These are phyloP conservation scores for Dactylellina drechsleri DNA, from an alignment of 2,329 filamentous ascomycete genomes.

Conservation along the genomic window DNA sequence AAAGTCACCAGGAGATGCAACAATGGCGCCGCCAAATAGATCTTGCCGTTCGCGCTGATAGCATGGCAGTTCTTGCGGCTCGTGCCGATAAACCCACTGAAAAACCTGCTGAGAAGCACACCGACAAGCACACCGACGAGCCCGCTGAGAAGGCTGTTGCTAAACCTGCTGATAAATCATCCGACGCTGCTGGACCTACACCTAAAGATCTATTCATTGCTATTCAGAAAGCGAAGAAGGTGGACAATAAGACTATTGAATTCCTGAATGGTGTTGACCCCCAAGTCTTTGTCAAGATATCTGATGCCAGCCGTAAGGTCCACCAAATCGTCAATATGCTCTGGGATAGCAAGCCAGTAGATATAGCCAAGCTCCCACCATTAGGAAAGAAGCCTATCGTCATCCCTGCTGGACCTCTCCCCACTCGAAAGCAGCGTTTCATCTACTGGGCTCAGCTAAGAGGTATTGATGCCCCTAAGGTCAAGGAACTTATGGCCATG, in stretches of 20 bases:
- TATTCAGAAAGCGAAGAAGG: constrained; percentile 17
- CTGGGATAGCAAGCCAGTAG: constrained; percentile 59
- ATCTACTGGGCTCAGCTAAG: constrained; percentile 22
- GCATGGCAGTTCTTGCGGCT: constrained; percentile 1
- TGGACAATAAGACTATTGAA: constrained; percentile 3
- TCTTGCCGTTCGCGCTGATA: constrained; percentile 11
- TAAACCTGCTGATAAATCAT: background rate
- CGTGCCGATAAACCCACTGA: background rate
- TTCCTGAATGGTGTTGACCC: constrained; percentile 30
- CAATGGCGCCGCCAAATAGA: background rate
- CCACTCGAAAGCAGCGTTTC: constrained; percentile 25
- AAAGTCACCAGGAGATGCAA: background rate
- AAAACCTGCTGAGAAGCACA: too few species aligned
- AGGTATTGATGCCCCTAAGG: constrained; percentile 13
- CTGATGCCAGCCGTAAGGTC: constrained; percentile 62
- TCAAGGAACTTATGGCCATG: constrained; percentile 20
- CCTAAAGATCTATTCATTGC: constrained; percentile 20
- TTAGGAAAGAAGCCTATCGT: background rate
- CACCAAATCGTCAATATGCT: constrained; percentile 63
- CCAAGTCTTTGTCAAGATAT: constrained; percentile 24
- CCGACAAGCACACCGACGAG: too few species aligned
- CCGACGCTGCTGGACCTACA: constrained; percentile 3
- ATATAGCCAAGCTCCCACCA: constrained; percentile 17
- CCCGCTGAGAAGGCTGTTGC: too few species aligned
- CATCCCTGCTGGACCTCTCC: constrained; percentile 2